Evolutionary conservation across 805 yeast genomes (phyloP), one percentile per base, ranked within the genome.

Genomic region (Priceomyces melissophilus): DNA sequence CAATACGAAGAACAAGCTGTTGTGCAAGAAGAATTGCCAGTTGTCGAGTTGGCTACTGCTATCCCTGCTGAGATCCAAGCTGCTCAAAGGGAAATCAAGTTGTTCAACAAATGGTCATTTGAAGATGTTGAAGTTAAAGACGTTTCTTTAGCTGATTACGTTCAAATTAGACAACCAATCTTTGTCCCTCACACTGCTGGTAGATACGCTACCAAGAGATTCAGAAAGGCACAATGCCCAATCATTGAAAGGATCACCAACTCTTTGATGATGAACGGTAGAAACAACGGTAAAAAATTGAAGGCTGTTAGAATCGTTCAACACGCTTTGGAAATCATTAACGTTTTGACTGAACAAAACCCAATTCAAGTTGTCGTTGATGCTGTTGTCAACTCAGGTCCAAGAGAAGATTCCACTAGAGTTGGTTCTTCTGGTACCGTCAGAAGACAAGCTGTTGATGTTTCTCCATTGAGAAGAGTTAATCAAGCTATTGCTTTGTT

Each of bases 381-480:
- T 65, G 99, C 99, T 65, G 84, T 93, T 69, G 89, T 88, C 81
- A 95, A 95, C 96, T 87, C 97, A 60, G 99, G 99, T 77, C 96
- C 99, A 76, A 89, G 99, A 84, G 99, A 93, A 84, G 99, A 93
- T 79, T 88, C 98, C 69, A 93, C 99, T 82, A 90, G 99, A 87
- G 91, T 95, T 65, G 99, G 99, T 79, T 90, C 97, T 70, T 90
- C 97, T 68, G 99, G 99, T 87, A 87, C 98, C 70, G 99, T 95
- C 66, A 93, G 99, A 87, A 89, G 99, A 85, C 99, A 95, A 81
- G 99, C 99, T 60, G 99, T 93, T 72, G 99, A 93, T 88, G 99
- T 93, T 57, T 90, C 99, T 69, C 99, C 99, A 70, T 84, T 93
- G 75, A 90, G 99, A 86, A 91, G 99, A 83, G 97, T 93, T 63